These are phyloP conservation scores for Monosporascus sp. DNA, from an alignment of 2,329 filamentous ascomycete species.

Conservation along the genomic window DNA sequence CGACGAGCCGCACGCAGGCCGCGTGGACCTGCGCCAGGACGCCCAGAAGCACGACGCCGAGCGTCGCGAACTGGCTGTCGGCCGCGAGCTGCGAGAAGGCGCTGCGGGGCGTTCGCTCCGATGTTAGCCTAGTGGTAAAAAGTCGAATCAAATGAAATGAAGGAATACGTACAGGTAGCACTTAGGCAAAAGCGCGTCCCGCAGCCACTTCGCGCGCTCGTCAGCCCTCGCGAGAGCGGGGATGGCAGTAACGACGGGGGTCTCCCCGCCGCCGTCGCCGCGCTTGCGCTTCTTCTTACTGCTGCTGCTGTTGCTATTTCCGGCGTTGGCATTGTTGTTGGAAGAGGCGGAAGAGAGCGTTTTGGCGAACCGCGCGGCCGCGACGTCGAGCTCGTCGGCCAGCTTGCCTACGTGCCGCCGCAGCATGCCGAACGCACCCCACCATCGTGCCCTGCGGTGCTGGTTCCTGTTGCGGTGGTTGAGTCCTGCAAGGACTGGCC, in stretches of 20 bases:
- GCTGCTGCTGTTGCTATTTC: conserved; percentile 4
- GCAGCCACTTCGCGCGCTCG: conserved; percentile 33
- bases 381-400: conserved; percentile 28
- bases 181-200: conserved; percentile 32
- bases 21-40: conserved; percentile 54
- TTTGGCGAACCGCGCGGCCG: conserved; percentile 8
- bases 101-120: conserved; percentile 25
- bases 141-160: background rate
- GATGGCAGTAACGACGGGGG: background rate
- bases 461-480: conserved; percentile 88
- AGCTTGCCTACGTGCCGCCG: conserved; percentile 60
- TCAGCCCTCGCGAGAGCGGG: conserved; percentile 5
- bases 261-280: conserved; percentile 12
- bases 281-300: conserved; percentile 34
- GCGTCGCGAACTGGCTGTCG: conserved; percentile 65
- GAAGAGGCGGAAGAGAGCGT: background rate
- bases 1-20: conserved; percentile 33
- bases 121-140: background rate
- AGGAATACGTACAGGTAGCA: conserved; percentile 38
- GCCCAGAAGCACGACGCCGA: conserved; percentile 65
- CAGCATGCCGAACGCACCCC: conserved; percentile 64
- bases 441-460: conserved; percentile 78
- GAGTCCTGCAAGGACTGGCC: conserved; percentile 62
- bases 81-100: conserved; percentile 65
- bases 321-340: conserved; percentile 6